Base-by-base conservation (phyloP, 2,329 filamentous ascomycete genomes). In the Chaetothyriales sp. region DNA sequence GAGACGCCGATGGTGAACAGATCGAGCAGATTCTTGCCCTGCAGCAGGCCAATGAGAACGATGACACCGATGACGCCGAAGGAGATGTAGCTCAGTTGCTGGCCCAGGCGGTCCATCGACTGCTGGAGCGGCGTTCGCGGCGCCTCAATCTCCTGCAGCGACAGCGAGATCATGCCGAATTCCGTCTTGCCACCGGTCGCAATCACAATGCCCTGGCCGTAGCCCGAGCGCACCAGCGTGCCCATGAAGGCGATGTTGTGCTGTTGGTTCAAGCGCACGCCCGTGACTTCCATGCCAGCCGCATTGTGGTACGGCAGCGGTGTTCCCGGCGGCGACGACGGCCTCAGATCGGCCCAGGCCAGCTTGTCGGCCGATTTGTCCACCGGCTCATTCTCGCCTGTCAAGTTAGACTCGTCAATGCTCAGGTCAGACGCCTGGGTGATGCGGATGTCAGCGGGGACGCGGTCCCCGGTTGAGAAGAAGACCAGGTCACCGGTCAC, bases 241-340 rank as follows among this genome's bases (percentile, higher is more conserved):
- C 92, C 92, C 89, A 98, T 97, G 67, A 95, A 97, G 1, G 89
- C 92, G 65, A 98, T 89, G 63, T 98, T 97, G 62, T 85, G 86
- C 61, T 83, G 80, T 50, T 85, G 83, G 56, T 85, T 86, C 48
- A 85, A 70, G 47, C 80, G 76, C 45, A 86, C 77, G 58, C 85
- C 82, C 25, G 78, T 79, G 55, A 75, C 80, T 58, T 77, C 80
- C 47, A 72, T 77, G 8, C 76, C 77, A 55, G 73, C 74, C 29
- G 76, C 78, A 28, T 78, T 74, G 18, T 76, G 77, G 25, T 76
- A 73, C 59, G 80, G 81, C 45, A 77, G 73, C 9, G 80, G 80
- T 15, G 77, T 77, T 40, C 73, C 67, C 20, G 70, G 69, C 43
- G 73, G 73, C 62, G 68, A 63, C 58, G 65, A 52, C 58, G 67